Conservation (phyloP, 768 basidiomycete species). For the Nidularia sp. region DNA sequence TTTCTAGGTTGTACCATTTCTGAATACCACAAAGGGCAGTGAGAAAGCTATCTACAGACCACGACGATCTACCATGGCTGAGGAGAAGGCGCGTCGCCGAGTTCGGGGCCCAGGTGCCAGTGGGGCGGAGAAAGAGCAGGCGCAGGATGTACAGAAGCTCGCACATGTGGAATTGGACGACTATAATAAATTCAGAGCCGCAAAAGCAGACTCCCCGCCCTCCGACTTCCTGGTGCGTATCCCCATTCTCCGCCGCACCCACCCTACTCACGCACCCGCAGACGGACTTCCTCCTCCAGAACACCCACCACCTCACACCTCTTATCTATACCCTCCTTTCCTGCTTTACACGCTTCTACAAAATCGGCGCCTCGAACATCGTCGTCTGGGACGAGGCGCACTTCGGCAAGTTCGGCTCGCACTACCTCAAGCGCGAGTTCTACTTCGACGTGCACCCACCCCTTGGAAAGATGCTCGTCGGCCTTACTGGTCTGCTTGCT, state of each 20-base stretch:
- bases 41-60: too few species aligned
- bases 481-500: slow-evolving; percentile 82
- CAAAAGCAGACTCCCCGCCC: slow-evolving; percentile 58
- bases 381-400: slow-evolving; percentile 99
- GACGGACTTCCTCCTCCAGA: slow-evolving; percentile 77
- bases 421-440: slow-evolving; percentile 98
- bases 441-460: slow-evolving; percentile 99
- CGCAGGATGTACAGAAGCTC: too few species aligned
- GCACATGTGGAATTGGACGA: too few species aligned
- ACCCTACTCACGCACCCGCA: slow-evolving; percentile 21
- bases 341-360: slow-evolving; percentile 92
- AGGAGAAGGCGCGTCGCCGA: too few species aligned
- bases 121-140: too few species aligned
- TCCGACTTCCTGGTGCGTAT: slow-evolving; percentile 57
- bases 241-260: slow-evolving; percentile 7
- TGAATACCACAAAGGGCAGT: too few species aligned
- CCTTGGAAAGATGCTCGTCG: slow-evolving; percentile 98
- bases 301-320: slow-evolving; percentile 73
- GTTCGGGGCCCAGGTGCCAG: too few species aligned
- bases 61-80: too few species aligned
- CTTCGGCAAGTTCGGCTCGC: slow-evolving; percentile 98
- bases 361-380: slow-evolving; percentile 78
- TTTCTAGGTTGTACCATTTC: too few species aligned
- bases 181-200: slow-evolving; percentile 26
- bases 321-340: slow-evolving; percentile 88